Evolutionary conservation across 164 flowering plant species (phyloP), one percentile per base, ranked within the genome.

Genomic region (Chimonanthus salicifolius): DNA sequence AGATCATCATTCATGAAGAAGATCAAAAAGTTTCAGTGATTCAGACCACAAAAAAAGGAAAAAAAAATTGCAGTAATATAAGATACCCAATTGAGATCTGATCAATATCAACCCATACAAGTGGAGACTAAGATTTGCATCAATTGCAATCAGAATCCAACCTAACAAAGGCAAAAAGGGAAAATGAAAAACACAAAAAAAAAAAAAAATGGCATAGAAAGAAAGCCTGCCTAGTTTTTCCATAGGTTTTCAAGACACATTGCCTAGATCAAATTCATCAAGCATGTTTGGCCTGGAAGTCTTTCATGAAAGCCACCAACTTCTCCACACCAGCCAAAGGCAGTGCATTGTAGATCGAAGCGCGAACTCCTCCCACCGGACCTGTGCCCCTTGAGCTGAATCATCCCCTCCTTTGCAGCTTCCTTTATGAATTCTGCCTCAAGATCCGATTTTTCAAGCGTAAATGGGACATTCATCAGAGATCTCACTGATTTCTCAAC

Each of bases 361-460:
- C 99, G 62, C 99, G 82, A 88, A 94, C 89, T 3, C 99, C 98
- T 15, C 99, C 99, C 6, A 96, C 99, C 21, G 99, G 99, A 94
- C 72, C 98, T 77, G 64, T 95, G 99, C 16, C 99, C 98, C 86
- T 96, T 96, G 44, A 96, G 92, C 83, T 91, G 94, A 71, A 94
- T 87, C 99, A 94, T 94, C 80, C 86, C 87, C 85, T 92, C 94
- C 79, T 87, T 86, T 0, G 88, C 89, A 3, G 98, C 98, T 71
- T 88, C 94, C 86, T 94, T 92, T 21, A 96, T 75, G 71, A 96
- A 94, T 72, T 91, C 98, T 0, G 85, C 92, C 48, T 94, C 98
- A 71, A 96, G 76, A 48, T 94, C 99, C 0, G 97, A 76, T 74
- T 87, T 93, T 83, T 87, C 95, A 72, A 96, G 73, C 0, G 99